A percentile compares a stretch with the other conserved stretches of the same genome.
Conservation (phyloP, 2,329 filamentous ascomycete genomes). For the Colletotrichum lini region DNA sequence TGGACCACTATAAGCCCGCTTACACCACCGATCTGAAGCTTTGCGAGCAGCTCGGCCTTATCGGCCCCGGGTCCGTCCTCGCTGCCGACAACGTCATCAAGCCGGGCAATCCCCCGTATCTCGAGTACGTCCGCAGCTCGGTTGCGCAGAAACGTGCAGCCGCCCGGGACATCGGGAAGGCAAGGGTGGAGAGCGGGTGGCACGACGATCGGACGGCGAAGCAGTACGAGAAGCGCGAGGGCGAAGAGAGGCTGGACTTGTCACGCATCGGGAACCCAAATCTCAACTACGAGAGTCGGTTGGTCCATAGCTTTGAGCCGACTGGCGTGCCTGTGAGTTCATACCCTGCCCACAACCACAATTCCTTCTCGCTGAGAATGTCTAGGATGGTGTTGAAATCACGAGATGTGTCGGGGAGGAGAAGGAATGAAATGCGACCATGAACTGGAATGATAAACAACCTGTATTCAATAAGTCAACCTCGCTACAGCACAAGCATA, state of each 20-base stretch:
- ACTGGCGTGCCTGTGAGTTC: constrained; percentile 74
- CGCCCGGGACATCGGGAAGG: constrained; percentile 49
- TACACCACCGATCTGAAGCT: constrained; percentile 83
- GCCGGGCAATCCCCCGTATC: constrained; percentile 79
- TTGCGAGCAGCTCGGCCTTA: constrained; percentile 78
- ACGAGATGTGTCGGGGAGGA: constrained; percentile 67
- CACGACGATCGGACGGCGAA: constrained; percentile 61
- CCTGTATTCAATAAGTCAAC: neutral
- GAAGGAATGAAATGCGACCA: constrained; percentile 13
- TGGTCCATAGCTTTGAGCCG: constrained; percentile 77
- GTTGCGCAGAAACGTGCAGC: constrained; percentile 72
- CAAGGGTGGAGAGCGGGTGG: constrained; percentile 46
- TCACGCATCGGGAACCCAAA: constrained; percentile 70
- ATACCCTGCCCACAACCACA: neutral
- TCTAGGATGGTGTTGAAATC: constrained; percentile 77
- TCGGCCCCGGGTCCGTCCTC: constrained; percentile 73
- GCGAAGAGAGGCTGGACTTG: constrained; percentile 54
- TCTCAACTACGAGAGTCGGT: constrained; percentile 75
- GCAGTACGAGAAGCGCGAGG: constrained; percentile 70
- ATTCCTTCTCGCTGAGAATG: neutral
- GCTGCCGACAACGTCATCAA: constrained; percentile 80
- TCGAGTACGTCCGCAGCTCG: constrained; percentile 78
- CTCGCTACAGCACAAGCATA: neutral
- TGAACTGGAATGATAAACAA: neutral
- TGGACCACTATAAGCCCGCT: constrained; percentile 85